A percentile compares a stretch with the other conserved stretches of the same genome.
These are phyloP conservation scores for Eucalyptus coolabah DNA, from an alignment of 345 rosid species.

Conservation along the genomic window DNA sequence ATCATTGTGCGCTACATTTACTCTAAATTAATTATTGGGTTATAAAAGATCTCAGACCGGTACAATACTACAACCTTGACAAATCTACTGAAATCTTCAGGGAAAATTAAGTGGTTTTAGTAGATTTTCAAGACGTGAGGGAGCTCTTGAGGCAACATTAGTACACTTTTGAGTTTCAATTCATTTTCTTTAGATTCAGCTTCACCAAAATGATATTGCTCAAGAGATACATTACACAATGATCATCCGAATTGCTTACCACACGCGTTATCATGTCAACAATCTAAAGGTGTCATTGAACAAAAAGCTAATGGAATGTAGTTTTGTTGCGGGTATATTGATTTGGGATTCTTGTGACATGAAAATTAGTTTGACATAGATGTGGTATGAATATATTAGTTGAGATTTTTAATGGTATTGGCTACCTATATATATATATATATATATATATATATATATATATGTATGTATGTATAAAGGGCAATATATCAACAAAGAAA, in stretches of 20 bases:
- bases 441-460: too few relatives aligned
- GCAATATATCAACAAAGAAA: neutral
- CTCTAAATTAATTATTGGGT: neutral
- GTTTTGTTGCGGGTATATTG: rapidly evolving
- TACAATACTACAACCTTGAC: neutral
- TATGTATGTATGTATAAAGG: too few relatives aligned
- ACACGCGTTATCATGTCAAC: neutral
- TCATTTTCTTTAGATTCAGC: neutral
- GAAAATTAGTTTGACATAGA: neutral
- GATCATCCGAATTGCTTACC: neutral
- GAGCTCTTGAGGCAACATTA: neutral
- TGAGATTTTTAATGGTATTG: too few relatives aligned
- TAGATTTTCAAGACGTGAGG: neutral
- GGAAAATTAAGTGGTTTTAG: neutral
- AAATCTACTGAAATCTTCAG: neutral
- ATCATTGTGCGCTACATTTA: too few relatives aligned
- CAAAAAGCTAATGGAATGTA: neutral
- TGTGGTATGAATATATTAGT: neutral
- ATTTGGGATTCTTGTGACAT: neutral
- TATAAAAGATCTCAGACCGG: neutral
- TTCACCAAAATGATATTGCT: neutral
- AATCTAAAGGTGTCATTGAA: too few relatives aligned
- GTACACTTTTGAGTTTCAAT: rapidly evolving
- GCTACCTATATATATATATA: too few relatives aligned
- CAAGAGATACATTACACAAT: too few relatives aligned